Percentiles rank a stretch among this genome's conserved stretches.
These are phyloP conservation scores for Xylariomycetidae sp. DNA, from an alignment of 2,329 filamentous ascomycete genomes.

Conservation along the genomic window DNA sequence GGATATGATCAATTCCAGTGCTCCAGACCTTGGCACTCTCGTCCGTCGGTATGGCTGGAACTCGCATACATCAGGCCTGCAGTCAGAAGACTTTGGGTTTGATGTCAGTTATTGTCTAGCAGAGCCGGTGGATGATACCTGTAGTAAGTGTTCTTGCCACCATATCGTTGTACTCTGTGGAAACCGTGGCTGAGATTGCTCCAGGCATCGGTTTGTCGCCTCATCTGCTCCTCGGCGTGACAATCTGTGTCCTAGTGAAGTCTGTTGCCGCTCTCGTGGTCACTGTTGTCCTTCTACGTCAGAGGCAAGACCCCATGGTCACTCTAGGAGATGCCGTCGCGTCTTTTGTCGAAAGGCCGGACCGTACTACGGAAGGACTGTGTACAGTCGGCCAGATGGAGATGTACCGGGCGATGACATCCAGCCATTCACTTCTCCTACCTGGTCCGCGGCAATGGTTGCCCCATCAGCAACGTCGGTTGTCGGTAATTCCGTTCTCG, in stretches of 20 bases:
- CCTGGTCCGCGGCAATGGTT: constrained; percentile 10
- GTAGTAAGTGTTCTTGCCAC: constrained; percentile 12
- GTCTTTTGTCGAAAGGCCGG: constrained; percentile 42
- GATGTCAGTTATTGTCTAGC: constrained; percentile 15
- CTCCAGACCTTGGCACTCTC: no score
- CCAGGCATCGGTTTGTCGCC: constrained; percentile 12
- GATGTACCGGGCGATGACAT: constrained; percentile 4
- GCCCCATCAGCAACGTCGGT: constrained; percentile 2
- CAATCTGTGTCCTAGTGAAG: constrained; percentile 34
- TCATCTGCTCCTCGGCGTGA: constrained; percentile 14
- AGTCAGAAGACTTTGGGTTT: constrained; percentile 4
- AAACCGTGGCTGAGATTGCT: no score
- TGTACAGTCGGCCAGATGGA: constrained; percentile 12
- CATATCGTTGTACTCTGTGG: no score
- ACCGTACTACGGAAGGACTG: constrained; percentile 31
- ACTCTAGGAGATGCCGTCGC: constrained; percentile 46
- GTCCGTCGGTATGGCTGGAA: no score
- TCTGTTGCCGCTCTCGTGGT: constrained; percentile 29
- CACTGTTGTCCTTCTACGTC: constrained; percentile 19
- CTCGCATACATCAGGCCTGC: background rate
- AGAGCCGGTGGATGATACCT: constrained; percentile 9
- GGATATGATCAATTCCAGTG: no score
- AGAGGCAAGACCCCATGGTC: constrained; percentile 36
- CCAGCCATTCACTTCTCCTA: background rate
- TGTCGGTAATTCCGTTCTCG: background rate